A percentile compares a stretch with the other conserved stretches of the same genome.
These are phyloP conservation scores for Zychaea mexicana DNA, from an alignment of 371 early-diverging fungal species.

Conservation along the genomic window DNA sequence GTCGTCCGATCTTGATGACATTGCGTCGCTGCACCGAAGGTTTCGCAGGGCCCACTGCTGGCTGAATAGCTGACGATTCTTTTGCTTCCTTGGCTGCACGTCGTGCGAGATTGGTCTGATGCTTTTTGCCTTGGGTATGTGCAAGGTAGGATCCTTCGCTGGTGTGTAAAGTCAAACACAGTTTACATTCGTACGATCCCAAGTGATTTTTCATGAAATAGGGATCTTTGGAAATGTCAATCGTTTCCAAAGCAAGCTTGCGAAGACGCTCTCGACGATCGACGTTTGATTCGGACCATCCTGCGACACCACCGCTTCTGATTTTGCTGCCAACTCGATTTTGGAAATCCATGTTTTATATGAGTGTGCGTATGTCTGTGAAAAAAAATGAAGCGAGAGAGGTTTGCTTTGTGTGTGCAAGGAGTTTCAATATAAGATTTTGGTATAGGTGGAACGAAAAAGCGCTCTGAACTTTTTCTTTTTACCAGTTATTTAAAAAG, in stretches of 20 bases:
- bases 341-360: conserved; percentile 63
- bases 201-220: conserved; percentile 98
- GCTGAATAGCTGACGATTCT: conserved; percentile 62
- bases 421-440: too few species aligned
- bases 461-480: too few species aligned
- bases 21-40: conserved; percentile 55
- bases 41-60: conserved; percentile 54
- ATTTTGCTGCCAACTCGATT: conserved; percentile 93
- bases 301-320: conserved; percentile 89
- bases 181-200: conserved; percentile 97
- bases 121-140: conserved; percentile 99
- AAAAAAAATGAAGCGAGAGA: too few species aligned
- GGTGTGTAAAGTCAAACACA: conserved; percentile 92
- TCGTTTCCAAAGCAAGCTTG: conserved; percentile 94
- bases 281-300: conserved; percentile 85
- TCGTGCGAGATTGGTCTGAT: conserved; percentile 94
- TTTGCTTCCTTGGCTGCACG: conserved; percentile 91
- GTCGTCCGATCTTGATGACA: conserved; percentile 95
- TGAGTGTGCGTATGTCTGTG: conserved; percentile 14
- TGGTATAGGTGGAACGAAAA: too few species aligned
- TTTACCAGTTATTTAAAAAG: too few species aligned
- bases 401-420: too few species aligned
- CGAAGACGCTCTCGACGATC: conserved; percentile 95
- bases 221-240: conserved; percentile 96
- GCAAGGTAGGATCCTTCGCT: conserved; percentile 97